Base-by-base conservation (phyloP, 2,329 filamentous ascomycete species). In the Fusarium coicis region DNA sequence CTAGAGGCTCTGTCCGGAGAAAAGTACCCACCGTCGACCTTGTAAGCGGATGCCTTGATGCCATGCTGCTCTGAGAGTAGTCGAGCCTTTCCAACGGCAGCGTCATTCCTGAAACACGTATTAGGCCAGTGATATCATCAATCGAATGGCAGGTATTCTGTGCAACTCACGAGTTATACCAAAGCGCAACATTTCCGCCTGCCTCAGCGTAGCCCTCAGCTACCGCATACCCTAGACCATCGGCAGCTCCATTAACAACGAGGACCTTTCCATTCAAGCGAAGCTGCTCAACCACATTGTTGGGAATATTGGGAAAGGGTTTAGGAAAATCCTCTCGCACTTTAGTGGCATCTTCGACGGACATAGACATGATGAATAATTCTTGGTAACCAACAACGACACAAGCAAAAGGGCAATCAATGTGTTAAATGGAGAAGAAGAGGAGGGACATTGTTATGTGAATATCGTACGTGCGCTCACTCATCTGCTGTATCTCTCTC, bases 191-290 rank as follows among this genome's bases (percentile, higher is more conserved):
- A 49, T 83, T 55, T 2, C 79, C 85, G 1, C 81, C 80, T 1
- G 85, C 85, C 60, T 87, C 85, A 4, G 84, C 84, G 78, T 85
- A 83, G 2, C 81, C 84, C 62, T 87, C 83, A 0, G 84, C 80
- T 8, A 85, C 84, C 0, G 85, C 80, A 47, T 80, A 76, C 1
- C 85, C 85, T 44, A 87, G 83, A 0, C 85, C 85, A 44, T 85
- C 84, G 0, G 84, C 81, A 2, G 84, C 85, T 9, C 85, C 85
- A 1, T 80, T 86, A 2, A 87, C 78, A n/a, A 83, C 81, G 0
- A 83, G 81, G 61, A 83, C 81, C 63, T 81, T 86, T 14, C 81
- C 84, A 10, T 74, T 79, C 74, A 87, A 77, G 19, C 76, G 78
- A 52, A 87, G 80, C 55, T 87, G 85, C 47, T 86, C 81, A 4